These are phyloP conservation scores for Penicillium sclerotigenum DNA, from an alignment of 2,329 filamentous ascomycete genomes.

Conservation along the genomic window DNA sequence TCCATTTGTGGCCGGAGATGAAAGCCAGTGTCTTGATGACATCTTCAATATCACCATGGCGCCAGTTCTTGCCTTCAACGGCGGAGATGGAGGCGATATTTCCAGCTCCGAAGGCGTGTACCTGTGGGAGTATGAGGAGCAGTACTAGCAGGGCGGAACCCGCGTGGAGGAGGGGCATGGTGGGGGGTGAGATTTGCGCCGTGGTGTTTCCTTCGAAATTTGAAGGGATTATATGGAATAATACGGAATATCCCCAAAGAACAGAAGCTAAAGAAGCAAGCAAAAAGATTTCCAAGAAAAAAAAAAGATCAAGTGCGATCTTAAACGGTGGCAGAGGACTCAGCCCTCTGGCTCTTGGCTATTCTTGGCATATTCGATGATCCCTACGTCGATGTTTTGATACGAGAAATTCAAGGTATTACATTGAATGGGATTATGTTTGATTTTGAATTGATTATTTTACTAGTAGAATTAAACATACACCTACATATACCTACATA, in stretches of 20 bases:
- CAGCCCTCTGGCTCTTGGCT: slow-evolving; percentile 6
- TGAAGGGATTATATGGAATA: not conserved
- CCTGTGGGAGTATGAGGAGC: slow-evolving; percentile 38
- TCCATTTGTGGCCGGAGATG: slow-evolving; percentile 80
- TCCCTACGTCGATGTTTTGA: not conserved
- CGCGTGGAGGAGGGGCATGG: slow-evolving; percentile 22
- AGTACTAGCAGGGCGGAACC: slow-evolving; percentile 38
- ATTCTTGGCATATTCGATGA: not conserved
- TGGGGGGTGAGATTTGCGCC: slow-evolving; percentile 2
- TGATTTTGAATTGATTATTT: no score
- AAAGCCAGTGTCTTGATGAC: slow-evolving; percentile 75
- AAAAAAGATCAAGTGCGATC: not conserved
- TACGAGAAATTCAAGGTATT: not conserved
- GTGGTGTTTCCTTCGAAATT: not conserved
- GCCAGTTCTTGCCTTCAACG: slow-evolving; percentile 52
- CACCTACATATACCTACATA: no score
- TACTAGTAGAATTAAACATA: not conserved
- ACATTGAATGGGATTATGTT: not conserved
- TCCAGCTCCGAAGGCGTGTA: slow-evolving; percentile 47
- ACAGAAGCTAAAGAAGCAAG: not conserved
- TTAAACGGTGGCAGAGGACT: not conserved
- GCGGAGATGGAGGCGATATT: slow-evolving; percentile 51
- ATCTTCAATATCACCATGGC: slow-evolving; percentile 70
- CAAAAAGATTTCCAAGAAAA: not conserved
- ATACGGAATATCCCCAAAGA: not conserved